A percentile compares a stretch with the other conserved stretches of the same genome.
phyloP scores from a whole-genome alignment of 2,329 filamentous ascomycete genomes.

The Colletotrichum incanum region DNA sequence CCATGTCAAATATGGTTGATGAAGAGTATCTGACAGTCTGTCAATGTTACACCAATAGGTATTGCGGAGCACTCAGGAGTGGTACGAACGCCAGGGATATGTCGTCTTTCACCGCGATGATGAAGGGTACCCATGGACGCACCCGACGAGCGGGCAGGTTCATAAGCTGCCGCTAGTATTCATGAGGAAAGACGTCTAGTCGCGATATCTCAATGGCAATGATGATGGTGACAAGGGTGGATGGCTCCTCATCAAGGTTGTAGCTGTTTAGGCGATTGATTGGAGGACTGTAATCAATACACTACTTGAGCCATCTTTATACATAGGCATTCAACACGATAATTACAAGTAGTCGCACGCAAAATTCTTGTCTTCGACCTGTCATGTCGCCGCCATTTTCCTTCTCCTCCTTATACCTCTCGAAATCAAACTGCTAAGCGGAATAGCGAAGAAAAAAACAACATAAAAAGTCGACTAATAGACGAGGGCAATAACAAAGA shows the following conservation, averaged over 20 bases:
- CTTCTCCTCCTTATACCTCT: not conserved
- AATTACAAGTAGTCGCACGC: not conserved
- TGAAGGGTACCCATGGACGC: constrained; percentile 43
- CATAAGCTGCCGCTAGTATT: constrained; percentile 44
- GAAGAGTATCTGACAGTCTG: not conserved
- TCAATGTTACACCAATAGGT: not conserved
- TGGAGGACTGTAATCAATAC: not conserved
- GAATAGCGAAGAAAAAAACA: not conserved
- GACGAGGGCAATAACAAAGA: not conserved
- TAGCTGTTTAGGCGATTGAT: not conserved
- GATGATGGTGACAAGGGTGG: not conserved
- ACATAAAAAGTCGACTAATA: not conserved
- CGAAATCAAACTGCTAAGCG: not conserved
- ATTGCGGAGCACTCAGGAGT: constrained; percentile 45
- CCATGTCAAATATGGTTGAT: not conserved
- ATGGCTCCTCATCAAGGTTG: not conserved
- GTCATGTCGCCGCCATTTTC: not conserved
- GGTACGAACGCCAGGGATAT: constrained; percentile 52
- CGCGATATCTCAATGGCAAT: not conserved
- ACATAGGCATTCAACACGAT: not conserved
- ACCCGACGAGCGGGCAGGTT: constrained; percentile 37
- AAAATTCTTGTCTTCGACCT: not conserved
- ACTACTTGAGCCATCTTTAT: not conserved
- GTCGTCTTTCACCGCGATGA: constrained; percentile 38
- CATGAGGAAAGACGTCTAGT: constrained; percentile 46